A percentile compares a stretch with the other conserved stretches of the same genome.
phyloP scores from a whole-genome alignment of 1,139 yeast genomes.

The Candida anutae region DNA sequence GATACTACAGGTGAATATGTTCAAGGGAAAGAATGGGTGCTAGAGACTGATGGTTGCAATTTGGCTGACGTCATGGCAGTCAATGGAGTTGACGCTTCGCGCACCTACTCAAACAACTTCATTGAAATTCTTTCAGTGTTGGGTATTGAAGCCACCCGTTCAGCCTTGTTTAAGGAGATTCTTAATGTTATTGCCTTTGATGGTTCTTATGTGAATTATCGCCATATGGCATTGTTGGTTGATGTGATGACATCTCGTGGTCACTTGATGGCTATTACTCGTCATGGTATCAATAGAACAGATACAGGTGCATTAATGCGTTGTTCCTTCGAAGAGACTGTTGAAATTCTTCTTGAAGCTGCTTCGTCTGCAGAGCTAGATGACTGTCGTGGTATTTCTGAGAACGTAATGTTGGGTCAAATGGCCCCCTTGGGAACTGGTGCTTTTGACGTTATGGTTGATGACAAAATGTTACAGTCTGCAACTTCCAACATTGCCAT shows the following conservation, averaged over 20 bases:
- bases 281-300: conserved; percentile 98
- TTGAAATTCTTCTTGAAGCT: conserved; percentile 93
- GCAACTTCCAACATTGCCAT: conserved; percentile 51
- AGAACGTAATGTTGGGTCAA: conserved; percentile 95
- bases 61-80: conserved; percentile 92
- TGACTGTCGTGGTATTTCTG: conserved; percentile 98
- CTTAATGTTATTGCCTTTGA: conserved; percentile 97
- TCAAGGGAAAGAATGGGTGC: conserved; percentile 93
- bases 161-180: conserved; percentile 88
- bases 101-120: conserved; percentile 93
- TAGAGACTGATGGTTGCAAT: conserved; percentile 98
- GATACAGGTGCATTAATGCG: conserved; percentile 99
- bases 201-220: conserved; percentile 98
- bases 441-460: conserved; percentile 91
- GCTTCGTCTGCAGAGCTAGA: conserved; percentile 97
- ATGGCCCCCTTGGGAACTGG: conserved; percentile 99
- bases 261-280: conserved; percentile 96
- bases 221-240: conserved; percentile 95
- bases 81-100: conserved; percentile 84
- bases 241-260: conserved; percentile 99
- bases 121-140: conserved; percentile 91
- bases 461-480: conserved; percentile 75
- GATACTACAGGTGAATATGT: conserved; percentile 81
- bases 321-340: conserved; percentile 98
- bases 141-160: conserved; percentile 98